These are phyloP conservation scores for Helicocarpus griseus DNA, from an alignment of 2,329 filamentous ascomycete species.

Conservation along the genomic window DNA sequence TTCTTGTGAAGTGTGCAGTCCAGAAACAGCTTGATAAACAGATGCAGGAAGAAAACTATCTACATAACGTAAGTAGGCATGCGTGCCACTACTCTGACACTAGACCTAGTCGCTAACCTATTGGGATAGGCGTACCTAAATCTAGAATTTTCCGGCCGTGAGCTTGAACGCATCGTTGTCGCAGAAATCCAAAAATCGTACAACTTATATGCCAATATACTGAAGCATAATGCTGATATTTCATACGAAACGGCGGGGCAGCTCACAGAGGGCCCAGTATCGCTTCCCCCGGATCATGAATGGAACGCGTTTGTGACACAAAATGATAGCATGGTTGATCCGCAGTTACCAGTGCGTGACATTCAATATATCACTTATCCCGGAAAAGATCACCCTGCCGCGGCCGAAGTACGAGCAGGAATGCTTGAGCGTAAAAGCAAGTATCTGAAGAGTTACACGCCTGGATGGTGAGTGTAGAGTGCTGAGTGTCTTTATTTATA, in stretches of 20 bases:
- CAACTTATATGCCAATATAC: conserved; percentile 81
- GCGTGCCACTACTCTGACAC: no score
- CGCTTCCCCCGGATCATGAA: conserved; percentile 90
- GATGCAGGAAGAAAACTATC: conserved; percentile 92
- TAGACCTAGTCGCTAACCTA: not conserved
- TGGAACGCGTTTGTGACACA: conserved; percentile 74
- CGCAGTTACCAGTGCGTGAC: conserved; percentile 65
- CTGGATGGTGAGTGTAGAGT: conserved; percentile 65
- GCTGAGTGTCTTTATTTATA: not conserved
- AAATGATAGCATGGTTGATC: conserved; percentile 81
- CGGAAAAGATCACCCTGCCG: conserved; percentile 75
- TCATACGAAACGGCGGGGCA: conserved; percentile 69
- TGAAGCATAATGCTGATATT: conserved; percentile 83
- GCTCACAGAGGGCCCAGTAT: conserved; percentile 71
- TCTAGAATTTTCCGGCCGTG: conserved; percentile 83
- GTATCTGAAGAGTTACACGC: conserved; percentile 93
- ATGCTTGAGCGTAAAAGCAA: conserved; percentile 97
- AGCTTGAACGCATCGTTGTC: conserved; percentile 92
- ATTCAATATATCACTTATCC: conserved; percentile 82
- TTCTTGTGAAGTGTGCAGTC: conserved; percentile 72
- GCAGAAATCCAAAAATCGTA: conserved; percentile 98
- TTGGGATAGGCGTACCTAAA: conserved; percentile 74
- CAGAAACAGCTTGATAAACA: conserved; percentile 87
- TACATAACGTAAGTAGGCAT: conserved; percentile 73
- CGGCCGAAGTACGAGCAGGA: conserved; percentile 75